phyloP scores from a whole-genome alignment of 2,329 filamentous ascomycete genomes.

The Paraphaeosphaeria minitans region DNA sequence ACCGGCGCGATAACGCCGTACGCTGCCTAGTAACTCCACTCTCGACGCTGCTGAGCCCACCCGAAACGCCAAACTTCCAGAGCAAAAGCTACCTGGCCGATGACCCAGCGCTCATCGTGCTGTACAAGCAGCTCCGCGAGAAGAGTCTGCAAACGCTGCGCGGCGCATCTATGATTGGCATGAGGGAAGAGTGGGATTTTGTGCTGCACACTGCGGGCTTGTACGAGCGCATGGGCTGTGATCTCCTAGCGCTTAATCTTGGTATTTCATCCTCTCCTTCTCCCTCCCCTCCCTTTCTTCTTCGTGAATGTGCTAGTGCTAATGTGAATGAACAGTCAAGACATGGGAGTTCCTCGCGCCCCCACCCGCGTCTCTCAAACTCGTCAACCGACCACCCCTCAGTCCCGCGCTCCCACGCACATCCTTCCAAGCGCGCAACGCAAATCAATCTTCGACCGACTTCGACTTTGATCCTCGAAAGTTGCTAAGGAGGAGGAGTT shows the following conservation, averaged over 20 bases:
- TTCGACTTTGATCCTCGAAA: conserved; percentile 65
- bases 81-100: conserved; percentile 84
- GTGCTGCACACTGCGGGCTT: conserved; percentile 82
- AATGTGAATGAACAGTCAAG: conserved; percentile 57
- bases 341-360: conserved; percentile 76
- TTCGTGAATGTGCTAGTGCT: too few species aligned
- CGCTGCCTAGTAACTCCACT: conserved; percentile 82
- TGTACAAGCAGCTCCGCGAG: conserved; percentile 85
- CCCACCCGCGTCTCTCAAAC: conserved; percentile 40
- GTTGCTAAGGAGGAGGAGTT: conserved; percentile 72
- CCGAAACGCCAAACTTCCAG: conserved; percentile 70
- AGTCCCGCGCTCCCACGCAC: conserved; percentile 34
- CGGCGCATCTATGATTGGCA: conserved; percentile 81
- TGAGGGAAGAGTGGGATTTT: conserved; percentile 84
- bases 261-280: conserved; percentile 52
- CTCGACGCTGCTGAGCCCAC: conserved; percentile 72
- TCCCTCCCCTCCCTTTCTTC: conserved; percentile 20
- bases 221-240: conserved; percentile 92
- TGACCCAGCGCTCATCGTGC: conserved; percentile 83
- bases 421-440: conserved; percentile 25
- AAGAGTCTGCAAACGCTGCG: conserved; percentile 81
- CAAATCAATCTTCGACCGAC: conserved; percentile 29
- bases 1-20: conserved; percentile 80
- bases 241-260: conserved; percentile 83
- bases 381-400: conserved; percentile 26